Conservation (phyloP, 768 basidiomycete genomes). For the Dictyophora rubrovolvata region DNA sequence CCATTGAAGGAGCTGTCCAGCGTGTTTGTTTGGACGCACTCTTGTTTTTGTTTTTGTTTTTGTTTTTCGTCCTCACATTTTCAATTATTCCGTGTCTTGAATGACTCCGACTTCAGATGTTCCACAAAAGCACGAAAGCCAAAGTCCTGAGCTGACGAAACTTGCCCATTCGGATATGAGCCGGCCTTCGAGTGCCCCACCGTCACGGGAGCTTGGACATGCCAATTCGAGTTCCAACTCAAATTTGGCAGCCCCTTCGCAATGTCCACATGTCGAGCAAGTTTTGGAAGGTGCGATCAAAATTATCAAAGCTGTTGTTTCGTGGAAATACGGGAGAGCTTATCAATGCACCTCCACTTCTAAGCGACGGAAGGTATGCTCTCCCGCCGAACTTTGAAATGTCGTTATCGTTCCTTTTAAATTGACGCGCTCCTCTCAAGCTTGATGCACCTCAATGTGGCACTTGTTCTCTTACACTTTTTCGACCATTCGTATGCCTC, state of each 20-base stretch:
- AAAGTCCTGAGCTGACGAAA: background rate
- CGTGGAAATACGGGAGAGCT: constrained; percentile 41
- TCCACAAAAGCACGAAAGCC: background rate
- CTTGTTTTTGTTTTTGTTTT: no score
- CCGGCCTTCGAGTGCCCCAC: background rate
- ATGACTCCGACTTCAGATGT: constrained; percentile 6
- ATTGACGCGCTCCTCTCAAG: constrained; percentile 20
- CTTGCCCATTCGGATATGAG: background rate
- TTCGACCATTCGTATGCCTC: constrained; percentile 63
- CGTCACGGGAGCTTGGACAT: background rate
- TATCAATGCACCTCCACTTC: constrained; percentile 38
- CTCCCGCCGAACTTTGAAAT: background rate
- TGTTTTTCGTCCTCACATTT: no score
- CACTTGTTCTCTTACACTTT: constrained; percentile 42
- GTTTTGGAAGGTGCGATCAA: constrained; percentile 21
- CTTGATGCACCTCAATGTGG: constrained; percentile 53
- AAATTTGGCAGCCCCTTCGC: background rate
- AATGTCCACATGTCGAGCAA: constrained; percentile 2
- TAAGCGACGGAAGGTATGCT: constrained; percentile 58
- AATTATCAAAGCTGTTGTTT: constrained; percentile 44
- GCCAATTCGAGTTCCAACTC: background rate
- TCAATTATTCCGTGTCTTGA: background rate
- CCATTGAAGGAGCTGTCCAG: no score
- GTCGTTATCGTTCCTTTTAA: background rate
- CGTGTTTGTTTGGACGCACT: no score